A percentile compares a stretch with the other conserved stretches of the same genome.
phyloP scores from a whole-genome alignment of 306 rosid genomes.

The Geum urbanum region DNA sequence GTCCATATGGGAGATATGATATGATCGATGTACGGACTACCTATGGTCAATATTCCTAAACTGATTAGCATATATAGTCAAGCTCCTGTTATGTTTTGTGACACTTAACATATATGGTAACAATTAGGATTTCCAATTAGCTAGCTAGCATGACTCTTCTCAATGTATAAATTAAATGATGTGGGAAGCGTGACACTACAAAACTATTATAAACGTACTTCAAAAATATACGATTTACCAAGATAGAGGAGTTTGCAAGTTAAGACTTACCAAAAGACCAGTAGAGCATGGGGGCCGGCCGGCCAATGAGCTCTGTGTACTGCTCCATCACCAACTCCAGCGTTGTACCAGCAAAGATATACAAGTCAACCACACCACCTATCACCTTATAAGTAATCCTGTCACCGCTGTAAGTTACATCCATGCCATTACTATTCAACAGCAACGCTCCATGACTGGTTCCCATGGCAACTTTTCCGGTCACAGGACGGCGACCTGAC shows the following conservation, averaged over 20 bases:
- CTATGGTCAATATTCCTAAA: too few relatives aligned
- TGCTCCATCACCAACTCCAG: conserved; percentile 70
- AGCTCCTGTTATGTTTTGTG: too few relatives aligned
- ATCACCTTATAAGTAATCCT: conserved; percentile 60
- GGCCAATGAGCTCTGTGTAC: conserved; percentile 70
- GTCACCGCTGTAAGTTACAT: conserved; percentile 51
- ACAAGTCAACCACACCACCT: conserved; percentile 74
- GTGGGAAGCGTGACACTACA: neutral
- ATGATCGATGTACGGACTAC: too few relatives aligned
- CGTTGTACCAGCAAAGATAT: conserved; percentile 63
- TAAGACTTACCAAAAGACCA: conserved; percentile 81
- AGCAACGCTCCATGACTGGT: conserved; percentile 72
- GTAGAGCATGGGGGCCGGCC: conserved; percentile 78
- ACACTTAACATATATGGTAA: too few relatives aligned
- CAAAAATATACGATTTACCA: neutral
- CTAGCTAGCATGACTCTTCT: neutral
- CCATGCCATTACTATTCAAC: conserved; percentile 82
- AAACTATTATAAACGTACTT: neutral
- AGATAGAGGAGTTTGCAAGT: neutral
- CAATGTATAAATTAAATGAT: neutral
- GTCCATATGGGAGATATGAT: too few relatives aligned
- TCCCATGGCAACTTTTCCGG: conserved; percentile 42
- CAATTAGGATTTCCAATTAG: too few relatives aligned
- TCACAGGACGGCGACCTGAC: conserved; percentile 42
- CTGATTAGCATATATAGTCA: too few relatives aligned